A percentile compares a stretch with the other conserved stretches of the same genome.
Conservation (phyloP, 2,329 filamentous ascomycete species). For the Claviceps africana region DNA sequence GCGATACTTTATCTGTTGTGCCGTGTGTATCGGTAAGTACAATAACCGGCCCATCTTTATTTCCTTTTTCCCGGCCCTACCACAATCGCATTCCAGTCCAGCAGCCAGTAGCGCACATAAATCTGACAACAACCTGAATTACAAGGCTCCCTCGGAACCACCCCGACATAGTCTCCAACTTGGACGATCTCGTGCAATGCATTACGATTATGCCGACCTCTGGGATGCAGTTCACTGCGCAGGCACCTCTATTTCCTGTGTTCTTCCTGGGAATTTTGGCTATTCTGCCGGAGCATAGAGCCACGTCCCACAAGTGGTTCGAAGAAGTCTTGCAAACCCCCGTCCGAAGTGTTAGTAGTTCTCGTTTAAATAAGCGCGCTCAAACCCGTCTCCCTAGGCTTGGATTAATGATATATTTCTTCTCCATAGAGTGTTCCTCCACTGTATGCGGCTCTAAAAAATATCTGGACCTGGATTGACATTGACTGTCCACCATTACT, state of each 20-base stretch:
- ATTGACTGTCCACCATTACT: constrained; percentile 11
- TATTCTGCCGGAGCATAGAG: constrained; percentile 14
- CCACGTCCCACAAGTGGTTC: constrained; percentile 22
- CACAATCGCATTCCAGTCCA: background rate
- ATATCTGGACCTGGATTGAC: constrained; percentile 24
- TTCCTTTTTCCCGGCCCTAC: background rate
- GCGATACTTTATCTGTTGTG: constrained; percentile 26
- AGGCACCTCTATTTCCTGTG: constrained; percentile 27
- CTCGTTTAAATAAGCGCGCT: background rate
- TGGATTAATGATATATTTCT: background rate
- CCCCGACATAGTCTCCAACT: constrained; percentile 17
- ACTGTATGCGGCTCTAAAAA: constrained; percentile 18
- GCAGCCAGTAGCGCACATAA: background rate
- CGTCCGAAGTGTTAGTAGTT: constrained; percentile 25
- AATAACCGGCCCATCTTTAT: background rate
- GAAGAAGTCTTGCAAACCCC: constrained; percentile 21
- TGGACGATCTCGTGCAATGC: constrained; percentile 21
- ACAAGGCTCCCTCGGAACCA: constrained; percentile 24
- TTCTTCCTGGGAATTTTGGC: constrained; percentile 26
- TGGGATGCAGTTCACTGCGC: constrained; percentile 25
- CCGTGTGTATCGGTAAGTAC: constrained; percentile 21
- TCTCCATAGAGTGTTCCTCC: constrained; percentile 25
- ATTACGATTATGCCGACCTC: constrained; percentile 28
- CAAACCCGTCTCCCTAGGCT: background rate
- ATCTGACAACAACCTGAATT: background rate